Base-by-base conservation (phyloP, 202 grass and related monocot genomes). In the Saccharum hybrid region DNA sequence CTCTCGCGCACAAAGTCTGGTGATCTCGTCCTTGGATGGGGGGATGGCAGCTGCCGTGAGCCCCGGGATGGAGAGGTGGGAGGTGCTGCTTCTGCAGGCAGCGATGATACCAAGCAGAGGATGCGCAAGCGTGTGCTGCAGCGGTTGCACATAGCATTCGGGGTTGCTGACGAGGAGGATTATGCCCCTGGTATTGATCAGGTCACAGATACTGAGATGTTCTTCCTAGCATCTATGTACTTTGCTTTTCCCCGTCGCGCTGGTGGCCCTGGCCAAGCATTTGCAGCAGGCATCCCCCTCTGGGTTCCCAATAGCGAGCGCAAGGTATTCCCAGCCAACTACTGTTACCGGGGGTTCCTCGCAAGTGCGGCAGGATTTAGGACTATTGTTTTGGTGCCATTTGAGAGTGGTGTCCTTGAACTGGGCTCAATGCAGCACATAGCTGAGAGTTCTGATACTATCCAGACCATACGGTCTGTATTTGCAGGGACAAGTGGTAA, bases 201-300 rank as follows among this genome's bases (percentile, higher is more conserved):
- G 80, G 93, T 98, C 11, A 98, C 96, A 14, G 93, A 98, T 39
- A 91, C 91, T 7, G 96, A 98, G 65, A 90, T 98, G 93, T 95
- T 98, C 84, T 98, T 95, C 63, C 81, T 98, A 12, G 83, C 90
- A 12, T 98, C 96, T 34, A 98, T 98, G 96, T 98, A 96, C 89
- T 98, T 98, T 72, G 90, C 88, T 61, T 98, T 98, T 78, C 88
- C 96, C 1, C 88, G 72, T 10, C 78, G 83, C 43, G 84, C 85
- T 2, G 93, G 96, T 85, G 96, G 88, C 54, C 96, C 96, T 7
- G 96, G 96, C 11, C 87, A 80, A 68, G 91, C 81, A 67, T 93
- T 96, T 48, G 93, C 91, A 43, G 72, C 86, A 59, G 89, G 88
- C 3, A 85, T 86, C 48, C 96, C 94, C 28, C 81, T 98, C 26